phyloP scores from a whole-genome alignment of 78 protist species.

The Dictyostelium capitatum region DNA sequence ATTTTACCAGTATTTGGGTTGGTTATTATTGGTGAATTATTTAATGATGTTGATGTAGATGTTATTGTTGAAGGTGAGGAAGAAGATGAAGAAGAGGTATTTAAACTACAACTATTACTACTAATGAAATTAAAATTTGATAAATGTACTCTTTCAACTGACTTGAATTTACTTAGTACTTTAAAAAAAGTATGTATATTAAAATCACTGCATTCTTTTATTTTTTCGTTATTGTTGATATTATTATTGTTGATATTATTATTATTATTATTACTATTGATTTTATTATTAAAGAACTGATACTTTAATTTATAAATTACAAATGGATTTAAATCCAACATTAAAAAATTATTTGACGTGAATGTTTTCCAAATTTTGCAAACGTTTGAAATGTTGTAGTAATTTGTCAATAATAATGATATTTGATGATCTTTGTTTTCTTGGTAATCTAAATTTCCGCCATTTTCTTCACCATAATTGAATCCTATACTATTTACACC shows the following conservation, averaged over 20 bases:
- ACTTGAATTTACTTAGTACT: constrained; percentile 20
- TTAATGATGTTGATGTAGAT: background rate
- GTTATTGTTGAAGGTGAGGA: background rate
- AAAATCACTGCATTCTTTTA: constrained; percentile 2
- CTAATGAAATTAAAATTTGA: constrained; percentile 41
- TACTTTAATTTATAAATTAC: constrained; percentile 21
- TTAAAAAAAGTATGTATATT: constrained; percentile 22
- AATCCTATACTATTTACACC: background rate
- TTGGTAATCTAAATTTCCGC: background rate
- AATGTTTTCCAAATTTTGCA: constrained; percentile 29
- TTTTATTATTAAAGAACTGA: background rate
- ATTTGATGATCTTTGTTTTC: background rate
- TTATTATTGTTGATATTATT: background rate
- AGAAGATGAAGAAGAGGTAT: background rate
- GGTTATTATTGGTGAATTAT: background rate
- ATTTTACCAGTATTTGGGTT: background rate
- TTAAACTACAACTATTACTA: background rate
- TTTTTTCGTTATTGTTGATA: background rate
- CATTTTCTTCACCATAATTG: background rate
- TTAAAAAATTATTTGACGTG: background rate
- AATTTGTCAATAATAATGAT: background rate
- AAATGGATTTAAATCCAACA: constrained; percentile 39
- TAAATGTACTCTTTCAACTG: constrained; percentile 51
- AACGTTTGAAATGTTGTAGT: constrained; percentile 32
- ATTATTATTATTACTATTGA: background rate